Percentiles rank a stretch among this genome's conserved stretches.
phyloP scores from a whole-genome alignment of 345 rosid species.

The Melaleuca quinquenervia region DNA sequence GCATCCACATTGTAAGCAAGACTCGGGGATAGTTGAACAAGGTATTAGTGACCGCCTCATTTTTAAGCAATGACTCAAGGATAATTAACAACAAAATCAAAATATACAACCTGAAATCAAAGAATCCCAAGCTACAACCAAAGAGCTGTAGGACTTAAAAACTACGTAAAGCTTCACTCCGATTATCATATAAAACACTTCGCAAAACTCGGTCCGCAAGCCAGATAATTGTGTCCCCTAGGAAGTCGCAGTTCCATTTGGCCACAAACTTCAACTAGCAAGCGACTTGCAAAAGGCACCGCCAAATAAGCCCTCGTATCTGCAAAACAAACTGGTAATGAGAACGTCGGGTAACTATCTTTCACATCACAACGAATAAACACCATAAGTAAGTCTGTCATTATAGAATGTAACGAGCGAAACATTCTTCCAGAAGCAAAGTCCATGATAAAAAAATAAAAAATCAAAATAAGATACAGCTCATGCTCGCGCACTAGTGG shows the following conservation, averaged over 20 bases:
- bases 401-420: no score
- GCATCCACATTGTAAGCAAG: neutral
- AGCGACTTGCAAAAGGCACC: neutral
- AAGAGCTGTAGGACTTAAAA: neutral
- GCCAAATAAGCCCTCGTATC: neutral
- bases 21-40: neutral
- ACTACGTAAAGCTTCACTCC: neutral
- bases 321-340: neutral
- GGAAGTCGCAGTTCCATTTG: neutral
- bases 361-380: neutral
- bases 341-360: neutral
- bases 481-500: no score
- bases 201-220: neutral
- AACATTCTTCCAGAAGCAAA: no score
- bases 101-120: neutral
- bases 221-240: neutral
- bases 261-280: neutral
- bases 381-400: no score
- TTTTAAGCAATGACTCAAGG: neutral
- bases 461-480: no score
- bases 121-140: neutral
- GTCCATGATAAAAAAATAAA: no score
- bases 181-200: neutral
- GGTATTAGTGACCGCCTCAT: neutral
- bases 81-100: neutral